Percentiles rank a stretch among this genome's conserved stretches.
Conservation (phyloP, 495 filamentous ascomycete species). For the Extremus antarcticus region DNA sequence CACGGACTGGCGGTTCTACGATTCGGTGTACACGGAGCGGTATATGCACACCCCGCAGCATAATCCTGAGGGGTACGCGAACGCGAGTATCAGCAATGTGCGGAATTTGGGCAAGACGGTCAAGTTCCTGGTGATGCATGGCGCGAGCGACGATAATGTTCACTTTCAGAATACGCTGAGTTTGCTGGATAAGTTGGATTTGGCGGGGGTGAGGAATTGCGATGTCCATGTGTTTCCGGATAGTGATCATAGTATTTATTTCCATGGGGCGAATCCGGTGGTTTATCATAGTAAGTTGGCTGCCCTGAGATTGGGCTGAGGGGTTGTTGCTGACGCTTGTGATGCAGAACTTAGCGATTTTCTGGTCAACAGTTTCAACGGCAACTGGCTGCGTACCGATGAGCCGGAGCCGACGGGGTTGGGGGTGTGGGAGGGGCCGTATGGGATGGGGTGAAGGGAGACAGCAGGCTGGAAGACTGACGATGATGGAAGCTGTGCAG, state of each 20-base stretch:
- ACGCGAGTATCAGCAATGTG: constrained; percentile 60
- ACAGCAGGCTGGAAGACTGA: too few relatives aligned
- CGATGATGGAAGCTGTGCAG: too few relatives aligned
- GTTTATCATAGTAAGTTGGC: constrained; percentile 84
- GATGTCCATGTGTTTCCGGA: constrained; percentile 95
- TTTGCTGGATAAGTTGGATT: constrained; percentile 75
- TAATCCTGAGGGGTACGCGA: constrained; percentile 59
- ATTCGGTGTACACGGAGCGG: constrained; percentile 52
- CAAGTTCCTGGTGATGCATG: constrained; percentile 89
- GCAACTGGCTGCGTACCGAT: constrained; percentile 75
- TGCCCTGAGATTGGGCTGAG: constrained; percentile 9
- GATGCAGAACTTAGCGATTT: constrained; percentile 72
- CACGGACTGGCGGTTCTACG: constrained; percentile 75
- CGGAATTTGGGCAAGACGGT: constrained; percentile 59
- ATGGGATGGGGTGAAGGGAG: not conserved
- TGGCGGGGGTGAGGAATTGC: constrained; percentile 81
- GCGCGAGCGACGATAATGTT: constrained; percentile 90
- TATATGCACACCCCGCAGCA: constrained; percentile 47
- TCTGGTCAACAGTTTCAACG: constrained; percentile 95
- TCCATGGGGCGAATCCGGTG: constrained; percentile 84
- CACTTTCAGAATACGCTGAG: constrained; percentile 88
- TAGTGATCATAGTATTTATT: constrained; percentile 88
- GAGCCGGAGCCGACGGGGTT: constrained; percentile 47
- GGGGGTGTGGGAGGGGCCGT: not conserved
- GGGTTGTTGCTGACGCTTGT: constrained; percentile 20